Evolutionary conservation across 345 rosid species (phyloP), one percentile per base, ranked within the genome.

Genomic region (Clarkia xantiana): DNA sequence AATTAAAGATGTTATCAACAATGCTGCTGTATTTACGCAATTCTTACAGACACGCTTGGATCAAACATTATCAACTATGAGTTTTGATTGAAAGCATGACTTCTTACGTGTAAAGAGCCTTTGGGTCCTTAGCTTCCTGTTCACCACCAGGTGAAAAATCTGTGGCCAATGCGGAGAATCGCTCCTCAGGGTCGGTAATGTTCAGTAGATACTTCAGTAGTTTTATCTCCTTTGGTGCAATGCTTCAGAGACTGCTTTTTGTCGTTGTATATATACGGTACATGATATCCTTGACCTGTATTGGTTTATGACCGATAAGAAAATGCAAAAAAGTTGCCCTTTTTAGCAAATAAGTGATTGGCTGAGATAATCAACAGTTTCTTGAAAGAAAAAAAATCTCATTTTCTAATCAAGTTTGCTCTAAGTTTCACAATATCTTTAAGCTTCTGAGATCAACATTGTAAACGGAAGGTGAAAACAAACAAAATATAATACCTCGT

Each of bases 131-230:
- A 40, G 80, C 71, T 65, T 83, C 94, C 11, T 44, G 72, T 42
- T 83, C 95, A 59, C 70, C 65, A 0, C 86, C 91, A 0, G 94
- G 94, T 17, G 84, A 79, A 66, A 90, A 90, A 14, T 88, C 82
- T 49, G 77, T 79, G 60, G 97, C 97, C 67, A 90, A 63, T 10
- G 95, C 95, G 14, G 94, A 79, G 68, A 90, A 86, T 42, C 97
- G 77, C 73, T 86, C 95, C 68, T 90, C 95, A 4, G 97, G 97
- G 63, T 90, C 97, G 44, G 72, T 69, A 44, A 90, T 81, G 75
- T 86, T 90, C 49, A 90, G 79, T 43, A 90, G 73, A 60, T 90
- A 61, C 74, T 90, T 90, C 5, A 90, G 62, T 39, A 90, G 71
- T 67, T 76, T 90, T 66, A 90, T 66, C 62, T 90, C 97, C 72